phyloP scores from a whole-genome alignment of 2,329 filamentous ascomycete species.

The Fusarium sp. region DNA sequence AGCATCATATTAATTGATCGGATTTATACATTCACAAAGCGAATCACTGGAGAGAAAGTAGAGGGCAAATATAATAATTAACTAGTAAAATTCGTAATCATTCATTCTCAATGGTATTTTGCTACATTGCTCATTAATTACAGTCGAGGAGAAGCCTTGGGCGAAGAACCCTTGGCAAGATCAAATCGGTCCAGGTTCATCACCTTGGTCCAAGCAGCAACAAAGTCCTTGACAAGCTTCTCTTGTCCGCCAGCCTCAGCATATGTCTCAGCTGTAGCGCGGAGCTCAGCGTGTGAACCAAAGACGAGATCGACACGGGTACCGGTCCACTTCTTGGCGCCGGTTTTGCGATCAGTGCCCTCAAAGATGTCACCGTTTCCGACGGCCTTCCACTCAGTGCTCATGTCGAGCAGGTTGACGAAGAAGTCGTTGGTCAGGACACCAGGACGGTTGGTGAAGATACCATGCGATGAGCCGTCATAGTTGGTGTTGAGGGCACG shows the following conservation, averaged over 20 bases:
- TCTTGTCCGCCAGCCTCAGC: constrained; percentile 65
- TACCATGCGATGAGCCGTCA: constrained; percentile 72
- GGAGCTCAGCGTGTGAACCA: constrained; percentile 76
- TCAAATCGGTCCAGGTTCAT: constrained; percentile 79
- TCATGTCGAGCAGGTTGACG: constrained; percentile 77
- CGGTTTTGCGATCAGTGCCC: constrained; percentile 73
- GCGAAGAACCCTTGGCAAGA: constrained; percentile 8
- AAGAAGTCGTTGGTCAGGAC: constrained; percentile 83
- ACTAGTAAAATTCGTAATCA: constrained; percentile 13
- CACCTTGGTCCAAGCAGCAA: constrained; percentile 77
- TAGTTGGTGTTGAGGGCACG: constrained; percentile 76
- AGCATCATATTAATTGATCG: too few relatives aligned
- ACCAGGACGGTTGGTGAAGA: constrained; percentile 75
- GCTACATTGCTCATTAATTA: constrained; percentile 38
- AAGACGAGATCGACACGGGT: constrained; percentile 76
- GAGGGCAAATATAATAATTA: not conserved
- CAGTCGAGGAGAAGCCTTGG: constrained; percentile 30
- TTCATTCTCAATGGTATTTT: constrained; percentile 38
- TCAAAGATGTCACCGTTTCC: constrained; percentile 65
- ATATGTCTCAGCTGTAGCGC: constrained; percentile 76
- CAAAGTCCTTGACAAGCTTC: constrained; percentile 77
- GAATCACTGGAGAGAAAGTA: not conserved
- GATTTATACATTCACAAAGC: too few relatives aligned
- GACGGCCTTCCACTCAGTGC: constrained; percentile 66
- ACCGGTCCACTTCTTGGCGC: constrained; percentile 73